Evolutionary conservation across 768 basidiomycete species (phyloP).

Genomic region (Pulveroboletus frians): DNA sequence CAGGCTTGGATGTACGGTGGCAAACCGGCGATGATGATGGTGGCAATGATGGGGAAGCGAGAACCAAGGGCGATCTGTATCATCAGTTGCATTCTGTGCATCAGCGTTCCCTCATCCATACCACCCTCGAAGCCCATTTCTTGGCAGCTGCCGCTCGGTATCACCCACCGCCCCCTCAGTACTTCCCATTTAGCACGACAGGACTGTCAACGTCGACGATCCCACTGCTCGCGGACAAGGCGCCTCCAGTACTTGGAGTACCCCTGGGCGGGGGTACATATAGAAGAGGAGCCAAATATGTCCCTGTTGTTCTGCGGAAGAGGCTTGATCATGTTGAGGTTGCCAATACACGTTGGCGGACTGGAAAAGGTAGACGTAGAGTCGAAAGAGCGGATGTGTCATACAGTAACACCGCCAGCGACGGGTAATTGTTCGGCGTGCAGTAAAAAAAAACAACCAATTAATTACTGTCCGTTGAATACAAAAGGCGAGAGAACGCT

Average conservation of each 20-base stretch:
- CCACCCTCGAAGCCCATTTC: constrained; percentile 63
- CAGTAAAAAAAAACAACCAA: constrained; percentile 1
- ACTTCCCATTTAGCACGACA: constrained; percentile 34
- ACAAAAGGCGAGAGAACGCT: constrained; percentile 8
- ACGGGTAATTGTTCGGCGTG: constrained; percentile 2
- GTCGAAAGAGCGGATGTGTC: constrained; percentile 30
- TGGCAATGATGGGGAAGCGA: constrained; percentile 19
- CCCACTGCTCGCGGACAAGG: constrained; percentile 11
- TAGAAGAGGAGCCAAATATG: constrained; percentile 57
- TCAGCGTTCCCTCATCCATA: constrained; percentile 58
- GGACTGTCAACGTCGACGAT: constrained; percentile 18
- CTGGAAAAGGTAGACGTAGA: constrained; percentile 54
- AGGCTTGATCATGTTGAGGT: constrained; percentile 67
- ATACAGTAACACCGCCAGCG: background rate
- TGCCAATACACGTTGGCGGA: constrained; percentile 74
- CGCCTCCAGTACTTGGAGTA: constrained; percentile 38
- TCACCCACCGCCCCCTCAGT: constrained; percentile 39
- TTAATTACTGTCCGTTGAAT: constrained; percentile 13
- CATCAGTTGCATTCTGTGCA: constrained; percentile 50
- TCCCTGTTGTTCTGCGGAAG: constrained; percentile 60
- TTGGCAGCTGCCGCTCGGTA: constrained; percentile 48
- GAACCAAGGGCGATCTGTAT: constrained; percentile 38
- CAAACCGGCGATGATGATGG: constrained; percentile 43
- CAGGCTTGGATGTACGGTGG: constrained; percentile 66
- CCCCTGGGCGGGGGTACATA: constrained; percentile 71